A percentile compares a stretch with the other conserved stretches of the same genome.
These are phyloP conservation scores for Letharia lupina DNA, from an alignment of 495 filamentous ascomycete genomes.

Conservation along the genomic window DNA sequence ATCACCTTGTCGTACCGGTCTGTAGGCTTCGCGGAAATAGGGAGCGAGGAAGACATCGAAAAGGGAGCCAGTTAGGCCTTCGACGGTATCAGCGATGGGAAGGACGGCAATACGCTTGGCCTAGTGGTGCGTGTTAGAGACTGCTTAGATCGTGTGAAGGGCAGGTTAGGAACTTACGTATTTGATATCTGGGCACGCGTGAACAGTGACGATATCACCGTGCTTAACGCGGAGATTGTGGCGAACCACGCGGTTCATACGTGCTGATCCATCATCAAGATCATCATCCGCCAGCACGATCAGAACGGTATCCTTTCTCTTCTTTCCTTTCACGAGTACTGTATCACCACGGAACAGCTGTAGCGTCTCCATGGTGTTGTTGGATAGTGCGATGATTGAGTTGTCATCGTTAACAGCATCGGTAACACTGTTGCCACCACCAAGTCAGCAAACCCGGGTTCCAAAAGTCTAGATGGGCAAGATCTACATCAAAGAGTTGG, in stretches of 20 bases:
- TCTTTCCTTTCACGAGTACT: slow-evolving; percentile 96
- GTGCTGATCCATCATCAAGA: slow-evolving; percentile 89
- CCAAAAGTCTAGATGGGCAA: background rate
- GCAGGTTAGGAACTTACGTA: slow-evolving; percentile 58
- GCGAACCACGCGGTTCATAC: slow-evolving; percentile 94
- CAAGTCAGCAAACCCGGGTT: slow-evolving; percentile 32
- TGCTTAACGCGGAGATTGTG: slow-evolving; percentile 98
- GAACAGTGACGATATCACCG: slow-evolving; percentile 91
- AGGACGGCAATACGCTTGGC: slow-evolving; percentile 98
- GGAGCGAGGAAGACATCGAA: slow-evolving; percentile 99
- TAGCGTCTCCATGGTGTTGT: slow-evolving; percentile 97
- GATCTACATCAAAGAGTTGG: slow-evolving; percentile 88
- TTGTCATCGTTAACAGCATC: slow-evolving; percentile 99
- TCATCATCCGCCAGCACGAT: slow-evolving; percentile 97
- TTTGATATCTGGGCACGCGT: slow-evolving; percentile 99
- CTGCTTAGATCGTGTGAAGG: slow-evolving; percentile 10
- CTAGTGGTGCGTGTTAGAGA: slow-evolving; percentile 39
- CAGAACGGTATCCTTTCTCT: slow-evolving; percentile 96
- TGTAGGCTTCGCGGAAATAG: slow-evolving; percentile 98
- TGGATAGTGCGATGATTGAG: slow-evolving; percentile 95
- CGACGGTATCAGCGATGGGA: slow-evolving; percentile 94
- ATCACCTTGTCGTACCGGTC: slow-evolving; percentile 91
- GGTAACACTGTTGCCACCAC: slow-evolving; percentile 60
- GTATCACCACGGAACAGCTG: slow-evolving; percentile 98
- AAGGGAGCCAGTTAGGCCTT: slow-evolving; percentile 91